phyloP scores from a whole-genome alignment of 495 filamentous ascomycete species.

The Cercophora samala region DNA sequence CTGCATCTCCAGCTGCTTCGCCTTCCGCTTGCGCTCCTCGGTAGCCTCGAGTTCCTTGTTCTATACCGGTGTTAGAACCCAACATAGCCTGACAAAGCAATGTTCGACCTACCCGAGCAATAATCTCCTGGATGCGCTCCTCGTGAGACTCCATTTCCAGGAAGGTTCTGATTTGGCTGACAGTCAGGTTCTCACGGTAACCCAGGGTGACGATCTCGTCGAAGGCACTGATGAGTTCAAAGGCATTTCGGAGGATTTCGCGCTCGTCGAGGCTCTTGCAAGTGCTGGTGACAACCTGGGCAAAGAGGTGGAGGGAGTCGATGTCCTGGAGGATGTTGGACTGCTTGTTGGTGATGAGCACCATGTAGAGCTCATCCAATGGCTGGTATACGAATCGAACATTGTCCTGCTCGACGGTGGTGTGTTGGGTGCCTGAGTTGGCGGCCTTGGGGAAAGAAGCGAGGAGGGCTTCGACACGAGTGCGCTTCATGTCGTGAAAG shows the following conservation, averaged over 20 bases:
- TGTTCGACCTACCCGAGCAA: slow-evolving; percentile 66
- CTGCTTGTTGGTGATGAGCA: slow-evolving; percentile 98
- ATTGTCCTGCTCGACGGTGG: slow-evolving; percentile 97
- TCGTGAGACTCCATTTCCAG: slow-evolving; percentile 99
- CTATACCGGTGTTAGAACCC: slow-evolving; percentile 45
- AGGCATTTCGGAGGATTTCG: slow-evolving; percentile 91
- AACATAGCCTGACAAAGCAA: not conserved
- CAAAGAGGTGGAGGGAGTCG: slow-evolving; percentile 94
- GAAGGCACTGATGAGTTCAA: slow-evolving; percentile 91
- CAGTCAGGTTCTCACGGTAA: slow-evolving; percentile 90
- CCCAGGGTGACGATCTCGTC: slow-evolving; percentile 94
- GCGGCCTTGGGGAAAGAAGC: slow-evolving; percentile 97
- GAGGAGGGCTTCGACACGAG: slow-evolving; percentile 90
- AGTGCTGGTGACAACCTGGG: slow-evolving; percentile 91
- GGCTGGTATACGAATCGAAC: slow-evolving; percentile 99
- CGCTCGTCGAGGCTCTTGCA: slow-evolving; percentile 95
- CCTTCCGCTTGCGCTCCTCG: slow-evolving; percentile 95
- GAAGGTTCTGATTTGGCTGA: slow-evolving; percentile 97
- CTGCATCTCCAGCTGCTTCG: slow-evolving; percentile 97
- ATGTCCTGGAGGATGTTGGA: slow-evolving; percentile 99
- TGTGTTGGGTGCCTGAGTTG: slow-evolving; percentile 91
- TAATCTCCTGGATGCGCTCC: slow-evolving; percentile 96
- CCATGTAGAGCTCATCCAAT: slow-evolving; percentile 97
- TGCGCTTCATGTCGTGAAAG: slow-evolving; percentile 93
- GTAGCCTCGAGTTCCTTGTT: slow-evolving; percentile 98